Evolutionary conservation across 352 stramenopile species (phyloP).

Genomic region (Globisporangium lucens): DNA sequence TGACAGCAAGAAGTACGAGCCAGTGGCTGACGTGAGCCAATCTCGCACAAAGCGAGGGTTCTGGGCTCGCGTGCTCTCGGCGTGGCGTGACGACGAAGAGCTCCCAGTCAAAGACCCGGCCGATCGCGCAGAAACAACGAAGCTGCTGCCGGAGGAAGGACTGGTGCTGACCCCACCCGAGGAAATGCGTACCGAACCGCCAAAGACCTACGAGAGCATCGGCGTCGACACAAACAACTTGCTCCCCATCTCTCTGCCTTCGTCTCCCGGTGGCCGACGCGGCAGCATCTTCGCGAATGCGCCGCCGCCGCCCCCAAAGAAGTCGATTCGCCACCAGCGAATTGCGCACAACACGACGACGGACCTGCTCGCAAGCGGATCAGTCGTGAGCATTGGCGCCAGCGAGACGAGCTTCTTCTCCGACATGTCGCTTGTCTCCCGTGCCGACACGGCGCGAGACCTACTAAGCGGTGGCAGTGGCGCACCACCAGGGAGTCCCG

Average conservation of each 20-base stretch:
- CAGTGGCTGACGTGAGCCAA: neutral
- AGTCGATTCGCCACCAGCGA: neutral
- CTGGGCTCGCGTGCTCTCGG: neutral
- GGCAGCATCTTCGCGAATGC: conserved; percentile 19
- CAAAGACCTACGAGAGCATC: conserved; percentile 53
- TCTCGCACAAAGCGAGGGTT: neutral
- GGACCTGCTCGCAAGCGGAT: conserved; percentile 1
- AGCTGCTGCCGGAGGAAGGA: neutral
- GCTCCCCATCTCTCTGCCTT: neutral
- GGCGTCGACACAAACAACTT: conserved; percentile 37
- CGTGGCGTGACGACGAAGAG: neutral
- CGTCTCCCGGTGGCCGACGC: conserved; percentile 2
- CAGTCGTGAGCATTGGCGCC: conserved; percentile 5
- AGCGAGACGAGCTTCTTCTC: conserved; percentile 21
- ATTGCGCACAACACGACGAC: neutral
- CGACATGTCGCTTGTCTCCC: neutral
- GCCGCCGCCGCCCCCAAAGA: neutral
- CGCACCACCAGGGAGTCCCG: neutral
- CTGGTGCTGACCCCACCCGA: neutral
- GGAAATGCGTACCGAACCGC: neutral
- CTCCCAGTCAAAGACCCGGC: neutral
- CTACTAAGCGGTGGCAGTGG: neutral
- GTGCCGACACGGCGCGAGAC: neutral
- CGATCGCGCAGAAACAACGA: neutral
- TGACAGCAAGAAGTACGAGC: conserved; percentile 1